A percentile compares a stretch with the other conserved stretches of the same genome.
phyloP scores from a whole-genome alignment of 441 rosid genomes.

The Sinapis alba region DNA sequence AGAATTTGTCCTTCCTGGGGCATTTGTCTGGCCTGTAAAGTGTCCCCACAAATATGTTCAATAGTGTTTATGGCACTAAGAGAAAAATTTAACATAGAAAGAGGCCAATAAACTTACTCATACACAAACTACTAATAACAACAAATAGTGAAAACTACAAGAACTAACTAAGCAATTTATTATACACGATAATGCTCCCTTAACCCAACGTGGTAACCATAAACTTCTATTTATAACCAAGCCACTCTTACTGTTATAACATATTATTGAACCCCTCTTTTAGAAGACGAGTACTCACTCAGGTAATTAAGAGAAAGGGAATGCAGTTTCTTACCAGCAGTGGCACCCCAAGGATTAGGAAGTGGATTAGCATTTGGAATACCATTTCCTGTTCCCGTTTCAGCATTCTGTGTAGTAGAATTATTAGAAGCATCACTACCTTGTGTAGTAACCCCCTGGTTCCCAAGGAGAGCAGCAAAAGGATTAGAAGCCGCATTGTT shows the following conservation, averaged over 20 bases:
- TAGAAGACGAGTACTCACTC: not conserved
- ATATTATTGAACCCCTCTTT: not conserved
- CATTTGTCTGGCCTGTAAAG: slow-evolving; percentile 52
- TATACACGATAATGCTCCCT: not conserved
- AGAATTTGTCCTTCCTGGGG: slow-evolving; percentile 44
- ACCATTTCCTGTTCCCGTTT: slow-evolving; percentile 45
- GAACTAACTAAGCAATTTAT: not conserved
- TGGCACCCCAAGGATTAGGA: slow-evolving; percentile 69
- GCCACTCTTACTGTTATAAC: not conserved
- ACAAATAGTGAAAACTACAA: not conserved
- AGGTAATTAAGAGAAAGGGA: not conserved
- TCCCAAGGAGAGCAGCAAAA: slow-evolving; percentile 66
- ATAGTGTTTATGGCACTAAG: not conserved
- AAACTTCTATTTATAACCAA: slow-evolving; percentile 1
- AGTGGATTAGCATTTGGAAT: slow-evolving; percentile 66
- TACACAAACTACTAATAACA: slow-evolving; percentile 5
- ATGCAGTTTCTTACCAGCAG: slow-evolving; percentile 47
- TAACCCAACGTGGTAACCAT: not conserved
- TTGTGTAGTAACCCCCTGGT: slow-evolving; percentile 53
- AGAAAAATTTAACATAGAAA: not conserved
- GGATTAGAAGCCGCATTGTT: slow-evolving; percentile 54
- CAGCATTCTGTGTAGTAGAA: slow-evolving; percentile 48
- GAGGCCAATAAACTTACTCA: slow-evolving; percentile 11
- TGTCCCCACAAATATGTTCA: slow-evolving; percentile 18
- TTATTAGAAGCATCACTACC: slow-evolving; percentile 46